These are phyloP conservation scores for Coemansia sp. DNA, from an alignment of 192 early-diverging fungal genomes.

Conservation along the genomic window DNA sequence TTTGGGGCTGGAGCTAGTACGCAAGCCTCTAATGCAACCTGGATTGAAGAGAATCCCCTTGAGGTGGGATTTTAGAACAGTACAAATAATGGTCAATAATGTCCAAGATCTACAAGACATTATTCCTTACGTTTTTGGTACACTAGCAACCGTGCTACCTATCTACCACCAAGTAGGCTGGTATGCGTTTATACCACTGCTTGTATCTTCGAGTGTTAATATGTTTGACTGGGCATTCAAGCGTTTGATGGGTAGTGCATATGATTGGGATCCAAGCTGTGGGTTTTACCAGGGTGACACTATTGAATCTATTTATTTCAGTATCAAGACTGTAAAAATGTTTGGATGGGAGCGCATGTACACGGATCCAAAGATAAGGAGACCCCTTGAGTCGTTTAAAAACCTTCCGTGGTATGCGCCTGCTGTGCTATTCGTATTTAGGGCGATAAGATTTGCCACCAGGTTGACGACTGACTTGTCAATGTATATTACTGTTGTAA, in stretches of 20 bases:
- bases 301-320: not conserved
- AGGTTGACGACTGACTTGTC: not conserved
- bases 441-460: not conserved
- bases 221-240: not conserved
- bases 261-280: not conserved
- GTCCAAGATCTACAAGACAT: not conserved
- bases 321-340: slow-evolving; percentile 10
- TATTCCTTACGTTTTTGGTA: not conserved
- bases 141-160: not conserved
- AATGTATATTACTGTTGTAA: not conserved
- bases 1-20: not conserved
- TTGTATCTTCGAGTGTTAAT: not conserved
- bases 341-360: slow-evolving; percentile 15
- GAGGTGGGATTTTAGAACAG: not conserved
- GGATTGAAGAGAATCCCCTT: not conserved
- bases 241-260: not conserved
- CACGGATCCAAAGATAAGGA: not conserved
- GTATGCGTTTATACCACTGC: not conserved
- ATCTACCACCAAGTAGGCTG: not conserved
- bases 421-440: not conserved
- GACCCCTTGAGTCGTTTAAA: not conserved
- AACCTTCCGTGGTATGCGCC: slow-evolving; percentile 6
- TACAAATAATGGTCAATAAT: not conserved
- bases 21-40: not conserved
- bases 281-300: not conserved